A percentile compares a stretch with the other conserved stretches of the same genome.
These are phyloP conservation scores for Cyberlindnera americana DNA, from an alignment of 805 yeast genomes.

Conservation along the genomic window DNA sequence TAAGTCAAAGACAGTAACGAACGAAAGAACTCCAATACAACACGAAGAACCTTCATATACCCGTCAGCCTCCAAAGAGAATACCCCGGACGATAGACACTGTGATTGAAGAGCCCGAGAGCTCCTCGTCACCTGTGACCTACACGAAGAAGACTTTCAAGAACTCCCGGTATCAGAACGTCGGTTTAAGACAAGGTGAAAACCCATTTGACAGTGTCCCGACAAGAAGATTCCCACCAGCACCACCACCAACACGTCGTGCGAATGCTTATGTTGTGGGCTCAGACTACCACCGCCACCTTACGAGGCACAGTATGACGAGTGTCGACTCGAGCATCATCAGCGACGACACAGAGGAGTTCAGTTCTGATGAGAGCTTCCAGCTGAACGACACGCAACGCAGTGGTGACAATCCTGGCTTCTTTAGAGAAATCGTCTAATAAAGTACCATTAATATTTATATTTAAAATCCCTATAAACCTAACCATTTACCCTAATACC, in stretches of 20 bases:
- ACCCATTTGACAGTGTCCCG: conserved; percentile 22
- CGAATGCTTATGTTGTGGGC: conserved; percentile 2
- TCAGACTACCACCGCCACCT: conserved; percentile 20
- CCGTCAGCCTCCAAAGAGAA: conserved; percentile 9
- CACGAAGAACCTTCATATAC: conserved; percentile 4
- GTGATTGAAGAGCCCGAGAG: conserved; percentile 27
- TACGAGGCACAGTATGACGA: conserved; percentile 21
- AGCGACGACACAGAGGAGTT: conserved; percentile 25
- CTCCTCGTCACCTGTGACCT: no score
- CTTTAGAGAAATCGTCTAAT: conserved; percentile 25
- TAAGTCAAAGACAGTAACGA: no score
- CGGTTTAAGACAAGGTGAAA: conserved; percentile 18
- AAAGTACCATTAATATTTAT: no score
- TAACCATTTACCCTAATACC: conserved; percentile 3
- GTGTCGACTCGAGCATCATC: conserved; percentile 23
- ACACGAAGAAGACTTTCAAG: conserved; percentile 9
- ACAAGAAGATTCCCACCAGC: conserved; percentile 16
- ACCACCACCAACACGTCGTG: conserved; percentile 24
- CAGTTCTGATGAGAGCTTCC: conserved; percentile 25
- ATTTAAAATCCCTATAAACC: neutral
- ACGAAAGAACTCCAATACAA: conserved; percentile 15
- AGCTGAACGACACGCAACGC: conserved; percentile 6
- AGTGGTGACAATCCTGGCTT: conserved; percentile 16
- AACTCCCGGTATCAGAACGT: conserved; percentile 18
- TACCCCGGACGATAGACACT: conserved; percentile 16